phyloP scores from a whole-genome alignment of 2,329 filamentous ascomycete species.

The Phialophora chinensis region DNA sequence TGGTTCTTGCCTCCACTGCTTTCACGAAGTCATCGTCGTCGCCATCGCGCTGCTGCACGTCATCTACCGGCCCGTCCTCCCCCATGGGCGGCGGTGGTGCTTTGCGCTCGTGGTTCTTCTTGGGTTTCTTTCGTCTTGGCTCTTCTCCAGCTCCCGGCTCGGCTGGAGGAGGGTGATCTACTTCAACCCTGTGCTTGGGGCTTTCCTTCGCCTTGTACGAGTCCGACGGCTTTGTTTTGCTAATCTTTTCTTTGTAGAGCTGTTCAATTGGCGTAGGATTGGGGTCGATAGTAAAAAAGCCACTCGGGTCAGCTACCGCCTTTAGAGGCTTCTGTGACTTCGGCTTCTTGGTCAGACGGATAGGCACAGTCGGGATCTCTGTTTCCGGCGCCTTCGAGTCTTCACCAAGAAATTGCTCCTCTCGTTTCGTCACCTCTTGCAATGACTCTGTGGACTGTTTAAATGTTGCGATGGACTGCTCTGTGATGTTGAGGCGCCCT shows the following conservation, averaged over 20 bases:
- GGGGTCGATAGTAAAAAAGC: constrained; percentile 38
- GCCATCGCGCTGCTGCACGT: constrained; percentile 46
- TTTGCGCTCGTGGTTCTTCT: constrained; percentile 3
- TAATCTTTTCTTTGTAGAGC: constrained; percentile 23
- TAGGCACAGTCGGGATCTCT: constrained; percentile 5
- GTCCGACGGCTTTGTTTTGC: constrained; percentile 10
- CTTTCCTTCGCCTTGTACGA: constrained; percentile 22
- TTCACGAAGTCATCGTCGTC: constrained; percentile 42
- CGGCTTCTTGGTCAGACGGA: constrained; percentile 2
- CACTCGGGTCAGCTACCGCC: constrained; percentile 33
- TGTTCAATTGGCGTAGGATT: constrained; percentile 35
- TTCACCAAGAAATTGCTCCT: constrained; percentile 2
- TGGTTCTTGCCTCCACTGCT: constrained; percentile 53
- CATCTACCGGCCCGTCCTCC: constrained; percentile 42
- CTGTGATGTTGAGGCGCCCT: constrained; percentile 22
- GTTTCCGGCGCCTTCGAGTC: constrained; percentile 14
- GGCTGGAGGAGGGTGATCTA: constrained; percentile 11
- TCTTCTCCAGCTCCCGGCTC: constrained; percentile 18
- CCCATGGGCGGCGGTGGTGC: background rate
- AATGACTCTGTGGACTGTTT: constrained; percentile 26
- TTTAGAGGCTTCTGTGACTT: constrained; percentile 14
- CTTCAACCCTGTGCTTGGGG: constrained; percentile 29
- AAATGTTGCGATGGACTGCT: constrained; percentile 27
- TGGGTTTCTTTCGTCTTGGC: constrained; percentile 40
- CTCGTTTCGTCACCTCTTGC: constrained; percentile 21